Conservation (phyloP, 495 filamentous ascomycete species). For the Aspergillus cristatus region DNA sequence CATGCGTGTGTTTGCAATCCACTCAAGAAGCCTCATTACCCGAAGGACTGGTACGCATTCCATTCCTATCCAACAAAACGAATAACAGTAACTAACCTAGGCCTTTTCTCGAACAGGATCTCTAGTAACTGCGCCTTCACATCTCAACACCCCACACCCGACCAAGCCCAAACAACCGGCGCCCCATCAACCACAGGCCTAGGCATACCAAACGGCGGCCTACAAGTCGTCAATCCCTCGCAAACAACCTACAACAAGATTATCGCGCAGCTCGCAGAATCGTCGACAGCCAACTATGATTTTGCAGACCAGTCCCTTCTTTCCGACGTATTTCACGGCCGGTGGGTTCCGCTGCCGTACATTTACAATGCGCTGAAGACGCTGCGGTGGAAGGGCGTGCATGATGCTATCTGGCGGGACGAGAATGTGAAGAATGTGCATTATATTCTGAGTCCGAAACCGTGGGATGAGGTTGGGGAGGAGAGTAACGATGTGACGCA, state of each 20-base stretch:
- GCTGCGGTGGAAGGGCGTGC: conserved; percentile 56
- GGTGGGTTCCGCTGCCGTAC: conserved; percentile 69
- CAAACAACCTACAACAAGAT: no score
- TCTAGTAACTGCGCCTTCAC: conserved; percentile 71
- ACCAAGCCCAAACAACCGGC: no score
- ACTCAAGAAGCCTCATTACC: conserved; percentile 65
- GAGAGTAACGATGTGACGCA: conserved; percentile 21
- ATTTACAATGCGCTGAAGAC: conserved; percentile 81
- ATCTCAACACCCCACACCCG: conserved; percentile 59
- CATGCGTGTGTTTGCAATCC: conserved; percentile 84
- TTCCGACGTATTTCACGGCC: conserved; percentile 51
- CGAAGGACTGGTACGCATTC: conserved; percentile 50
- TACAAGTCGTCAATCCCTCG: no score
- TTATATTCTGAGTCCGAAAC: conserved; percentile 72
- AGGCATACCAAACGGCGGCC: no score
- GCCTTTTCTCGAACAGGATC: conserved; percentile 31
- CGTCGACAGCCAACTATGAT: conserved; percentile 17
- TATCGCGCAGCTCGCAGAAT: no score
- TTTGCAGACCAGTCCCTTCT: conserved; percentile 74
- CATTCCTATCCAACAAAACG: not conserved
- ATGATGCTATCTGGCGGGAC: conserved; percentile 66
- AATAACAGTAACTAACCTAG: conserved; percentile 7
- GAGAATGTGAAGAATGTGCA: conserved; percentile 75
- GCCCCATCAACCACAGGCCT: no score
- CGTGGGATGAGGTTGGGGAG: conserved; percentile 56